Conservation (phyloP, 1,284 basidiomycete species). For the Melanopsichium pennsylvanicum region DNA sequence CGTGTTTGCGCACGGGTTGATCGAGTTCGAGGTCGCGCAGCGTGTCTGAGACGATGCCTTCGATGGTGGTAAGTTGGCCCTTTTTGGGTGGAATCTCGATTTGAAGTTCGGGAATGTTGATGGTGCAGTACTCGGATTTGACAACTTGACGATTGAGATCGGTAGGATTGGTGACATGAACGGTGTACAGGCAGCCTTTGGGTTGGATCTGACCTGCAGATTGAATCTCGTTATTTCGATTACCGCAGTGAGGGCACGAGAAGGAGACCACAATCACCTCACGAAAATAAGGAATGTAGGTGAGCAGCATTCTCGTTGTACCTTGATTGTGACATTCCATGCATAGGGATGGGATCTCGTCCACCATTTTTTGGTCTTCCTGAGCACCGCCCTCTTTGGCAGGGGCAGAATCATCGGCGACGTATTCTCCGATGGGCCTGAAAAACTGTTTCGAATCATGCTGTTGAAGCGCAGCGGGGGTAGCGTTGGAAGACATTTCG, state of each 20-base stretch:
- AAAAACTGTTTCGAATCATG: slow-evolving; percentile 47
- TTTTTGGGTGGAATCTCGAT: slow-evolving; percentile 84
- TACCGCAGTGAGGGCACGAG: slow-evolving; percentile 90
- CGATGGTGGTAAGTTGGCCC: slow-evolving; percentile 93
- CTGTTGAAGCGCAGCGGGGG: background rate
- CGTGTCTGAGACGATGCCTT: slow-evolving; percentile 88
- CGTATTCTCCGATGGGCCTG: slow-evolving; percentile 54
- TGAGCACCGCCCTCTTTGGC: slow-evolving; percentile 21
- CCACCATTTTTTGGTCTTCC: slow-evolving; percentile 52
- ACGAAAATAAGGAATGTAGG: slow-evolving; percentile 93
- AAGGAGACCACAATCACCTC: slow-evolving; percentile 98
- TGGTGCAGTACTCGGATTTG: slow-evolving; percentile 83
- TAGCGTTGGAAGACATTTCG: slow-evolving; percentile 8
- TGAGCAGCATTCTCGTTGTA: slow-evolving; percentile 87
- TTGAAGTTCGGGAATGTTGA: slow-evolving; percentile 85
- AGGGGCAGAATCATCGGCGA: slow-evolving; percentile 31
- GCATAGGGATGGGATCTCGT: slow-evolving; percentile 83
- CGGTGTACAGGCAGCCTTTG: slow-evolving; percentile 75
- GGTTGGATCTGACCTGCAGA: slow-evolving; percentile 83
- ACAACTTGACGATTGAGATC: slow-evolving; percentile 95
- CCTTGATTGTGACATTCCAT: slow-evolving; percentile 95
- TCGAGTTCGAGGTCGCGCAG: slow-evolving; percentile 82
- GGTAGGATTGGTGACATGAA: slow-evolving; percentile 74
- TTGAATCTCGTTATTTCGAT: slow-evolving; percentile 92
- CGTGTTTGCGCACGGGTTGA: slow-evolving; percentile 85